phyloP scores from a whole-genome alignment of 306 rosid species.

The Rosa rugosa region DNA sequence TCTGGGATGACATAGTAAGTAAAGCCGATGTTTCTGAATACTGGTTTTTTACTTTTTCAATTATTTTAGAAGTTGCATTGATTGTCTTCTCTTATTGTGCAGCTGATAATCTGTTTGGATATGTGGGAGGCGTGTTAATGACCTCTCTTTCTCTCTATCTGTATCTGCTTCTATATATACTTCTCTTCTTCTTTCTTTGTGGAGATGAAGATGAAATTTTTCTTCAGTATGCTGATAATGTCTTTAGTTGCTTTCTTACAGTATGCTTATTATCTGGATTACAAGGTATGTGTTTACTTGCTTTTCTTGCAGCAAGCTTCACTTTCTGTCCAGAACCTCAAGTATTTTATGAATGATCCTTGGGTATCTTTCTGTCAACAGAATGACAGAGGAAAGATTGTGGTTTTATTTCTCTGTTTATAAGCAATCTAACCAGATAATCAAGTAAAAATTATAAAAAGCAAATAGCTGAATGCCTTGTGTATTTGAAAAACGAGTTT shows the following conservation, averaged over 20 bases:
- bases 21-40: slow-evolving; percentile 9
- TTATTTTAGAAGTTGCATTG: neutral
- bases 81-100: slow-evolving; percentile 38
- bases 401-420: slow-evolving; percentile 13
- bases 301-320: slow-evolving; percentile 52
- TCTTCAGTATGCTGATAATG: slow-evolving; percentile 21
- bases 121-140: slow-evolving; percentile 77
- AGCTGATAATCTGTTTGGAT: slow-evolving; percentile 91
- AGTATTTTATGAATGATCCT: slow-evolving; percentile 15
- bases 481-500: no score
- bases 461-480: no score
- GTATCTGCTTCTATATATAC: neutral
- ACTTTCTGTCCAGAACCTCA: slow-evolving; percentile 7
- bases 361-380: slow-evolving; percentile 33
- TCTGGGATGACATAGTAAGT: slow-evolving; percentile 75
- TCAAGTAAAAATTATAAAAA: no score
- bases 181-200: neutral
- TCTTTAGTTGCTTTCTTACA: no score
- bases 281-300: slow-evolving; percentile 3
- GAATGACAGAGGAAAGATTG: slow-evolving; percentile 78
- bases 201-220: neutral
- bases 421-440: no score
- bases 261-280: no score
- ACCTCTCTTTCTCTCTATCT: slow-evolving; percentile 16
- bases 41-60: slow-evolving; percentile 16